Percentiles rank a stretch among this genome's conserved stretches.
These are phyloP conservation scores for Arachis stenosperma DNA, from an alignment of 306 rosid species.

Conservation along the genomic window DNA sequence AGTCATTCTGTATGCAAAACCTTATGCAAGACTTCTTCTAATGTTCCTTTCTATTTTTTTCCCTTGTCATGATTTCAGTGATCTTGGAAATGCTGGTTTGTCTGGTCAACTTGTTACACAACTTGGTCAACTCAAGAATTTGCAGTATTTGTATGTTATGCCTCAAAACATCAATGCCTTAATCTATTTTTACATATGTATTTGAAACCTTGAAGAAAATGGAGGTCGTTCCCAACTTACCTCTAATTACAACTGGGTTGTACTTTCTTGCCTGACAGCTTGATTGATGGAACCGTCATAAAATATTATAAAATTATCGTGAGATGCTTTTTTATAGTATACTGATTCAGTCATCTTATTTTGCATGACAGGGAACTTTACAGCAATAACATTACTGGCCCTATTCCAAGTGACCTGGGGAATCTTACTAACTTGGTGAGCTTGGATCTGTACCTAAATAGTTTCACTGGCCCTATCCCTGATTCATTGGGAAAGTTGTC, in stretches of 20 bases:
- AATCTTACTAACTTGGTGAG: constrained; percentile 99
- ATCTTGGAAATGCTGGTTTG: constrained; percentile 95
- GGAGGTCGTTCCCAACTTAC: not conserved
- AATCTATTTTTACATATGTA: not conserved
- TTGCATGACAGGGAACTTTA: constrained; percentile 79
- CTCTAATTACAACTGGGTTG: not conserved
- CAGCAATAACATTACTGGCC: constrained; percentile 93
- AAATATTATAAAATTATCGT: not conserved
- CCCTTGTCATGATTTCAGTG: constrained; percentile 55
- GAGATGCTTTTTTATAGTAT: constrained; percentile 22
- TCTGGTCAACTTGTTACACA: constrained; percentile 95
- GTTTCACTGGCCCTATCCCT: constrained; percentile 88
- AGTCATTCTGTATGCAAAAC: constrained; percentile 10
- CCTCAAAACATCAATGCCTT: constrained; percentile 3
- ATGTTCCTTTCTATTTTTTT: constrained; percentile 35
- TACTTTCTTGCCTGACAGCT: not conserved
- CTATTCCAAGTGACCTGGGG: constrained; percentile 92
- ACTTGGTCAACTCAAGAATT: constrained; percentile 94
- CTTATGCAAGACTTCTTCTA: constrained; percentile 27
- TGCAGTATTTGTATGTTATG: constrained; percentile 87
- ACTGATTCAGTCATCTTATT: constrained; percentile 1
- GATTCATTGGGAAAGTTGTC: constrained; percentile 92
- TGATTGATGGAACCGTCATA: not conserved
- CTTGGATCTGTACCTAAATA: constrained; percentile 94
- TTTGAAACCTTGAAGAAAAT: not conserved